A percentile compares a stretch with the other conserved stretches of the same genome.
Evolutionary conservation across 2,329 filamentous ascomycete species (phyloP).

Genomic region (Fusarium brachygibbosum): DNA sequence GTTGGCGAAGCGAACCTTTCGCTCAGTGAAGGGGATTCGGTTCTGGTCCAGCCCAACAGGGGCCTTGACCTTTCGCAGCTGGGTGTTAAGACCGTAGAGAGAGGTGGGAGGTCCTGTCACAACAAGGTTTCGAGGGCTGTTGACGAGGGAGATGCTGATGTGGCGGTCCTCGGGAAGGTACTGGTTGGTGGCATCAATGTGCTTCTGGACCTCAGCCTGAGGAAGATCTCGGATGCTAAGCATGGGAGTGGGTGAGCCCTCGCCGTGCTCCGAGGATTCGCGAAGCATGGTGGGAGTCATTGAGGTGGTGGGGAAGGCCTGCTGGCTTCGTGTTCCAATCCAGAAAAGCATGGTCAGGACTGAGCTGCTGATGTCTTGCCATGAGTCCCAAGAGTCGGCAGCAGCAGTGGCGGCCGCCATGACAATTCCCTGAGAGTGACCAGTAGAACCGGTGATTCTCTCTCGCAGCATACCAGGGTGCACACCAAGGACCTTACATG

Average conservation of each 20-base stretch:
- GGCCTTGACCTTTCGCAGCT: conserved; percentile 96
- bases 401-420: conserved; percentile 93
- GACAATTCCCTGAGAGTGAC: conserved; percentile 96
- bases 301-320: conserved; percentile 95
- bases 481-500: conserved; percentile 90
- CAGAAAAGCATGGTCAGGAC: conserved; percentile 96
- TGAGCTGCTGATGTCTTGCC: conserved; percentile 81
- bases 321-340: conserved; percentile 97
- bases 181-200: conserved; percentile 96
- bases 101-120: conserved; percentile 97
- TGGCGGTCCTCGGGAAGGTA: conserved; percentile 93
- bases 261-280: conserved; percentile 93
- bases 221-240: conserved; percentile 95
- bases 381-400: conserved; percentile 93
- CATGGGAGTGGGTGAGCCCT: conserved; percentile 97
- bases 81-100: conserved; percentile 93
- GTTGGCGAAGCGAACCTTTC: conserved; percentile 96
- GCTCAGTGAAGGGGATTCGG: conserved; percentile 91
- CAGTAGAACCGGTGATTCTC: conserved; percentile 87
- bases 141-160: conserved; percentile 94
- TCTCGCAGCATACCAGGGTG: conserved; percentile 90
- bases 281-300: conserved; percentile 90
- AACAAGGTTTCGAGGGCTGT: conserved; percentile 96
- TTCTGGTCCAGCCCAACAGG: conserved; percentile 98
- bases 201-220: conserved; percentile 89